Evolutionary conservation across 768 basidiomycete species (phyloP), one percentile per base, ranked within the genome.

Genomic region (Podaxis carcinomalis): DNA sequence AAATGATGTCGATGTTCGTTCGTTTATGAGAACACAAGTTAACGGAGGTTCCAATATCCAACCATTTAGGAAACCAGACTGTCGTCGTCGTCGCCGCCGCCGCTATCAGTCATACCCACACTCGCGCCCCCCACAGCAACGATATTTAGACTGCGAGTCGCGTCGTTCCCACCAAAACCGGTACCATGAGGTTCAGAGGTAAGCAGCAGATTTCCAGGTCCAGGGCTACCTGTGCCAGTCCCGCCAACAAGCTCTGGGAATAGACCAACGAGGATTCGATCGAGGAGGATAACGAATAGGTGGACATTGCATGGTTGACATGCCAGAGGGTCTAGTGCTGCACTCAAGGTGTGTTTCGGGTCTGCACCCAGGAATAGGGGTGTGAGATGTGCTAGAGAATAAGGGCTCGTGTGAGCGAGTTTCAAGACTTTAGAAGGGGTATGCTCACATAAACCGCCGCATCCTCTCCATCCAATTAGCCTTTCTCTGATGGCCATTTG

Each of bases 281-380:
- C 95, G 14, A 96, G 70, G 1, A 96, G 61, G 65, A 93, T 78
- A 42, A 93, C 75, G 0, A 86, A 73, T 0, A 97, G 78, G 65
- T 95, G 95, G 1, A 83, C 78, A 69, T 97, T 98, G 70, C 94
- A 95, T 53, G 79, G 77, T 35, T 77, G 69, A 53, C 82, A 83
- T 52, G 79, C 77, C 21, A 93, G 77, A 10, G 84, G 85, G 32
- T 88, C 88, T 3, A 93, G 72, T 0, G 83, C 80, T 0, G 72
- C 76, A 2, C 76, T 77, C 25, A 91, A 66, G 5, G 86, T 84
- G 27, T 67, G 65, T 42, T 72, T 74, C 0, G 81, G 78, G 46
- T 79, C 75, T 0, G 83, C 73, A 0, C 90, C 89, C 2, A 91
- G 77, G 16, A 89, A 55, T 27, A 84, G 68, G 2, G 79, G 81